Base-by-base conservation (phyloP, 768 basidiomycete genomes). In the Mycena rebaudengoi region DNA sequence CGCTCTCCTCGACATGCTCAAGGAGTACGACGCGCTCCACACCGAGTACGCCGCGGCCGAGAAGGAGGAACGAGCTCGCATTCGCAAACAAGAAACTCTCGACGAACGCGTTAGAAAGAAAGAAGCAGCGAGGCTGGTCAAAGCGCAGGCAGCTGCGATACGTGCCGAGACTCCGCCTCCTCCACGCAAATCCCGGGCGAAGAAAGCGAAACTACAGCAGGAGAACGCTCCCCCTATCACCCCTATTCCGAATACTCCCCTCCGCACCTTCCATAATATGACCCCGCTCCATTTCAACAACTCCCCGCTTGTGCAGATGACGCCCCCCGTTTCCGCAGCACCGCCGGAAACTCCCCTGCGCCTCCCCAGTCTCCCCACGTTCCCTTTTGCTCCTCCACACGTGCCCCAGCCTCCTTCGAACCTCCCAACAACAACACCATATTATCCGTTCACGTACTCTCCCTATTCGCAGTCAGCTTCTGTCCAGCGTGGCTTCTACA, bases 1-100 rank as follows among this genome's bases (percentile, higher is more conserved):
- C 18, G 71, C 66, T 2, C 40, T 77, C 4, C 49, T 77, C 5
- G 28, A 57, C 11, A 5, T 73, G 49, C 49, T 60, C 14, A 7
- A 4, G 3, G 59, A 51, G 3, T 52, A 51, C 40, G 49, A 60
- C 23, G 37, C 46, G 14, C 11, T 21, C 8, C 28, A 7, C 45
- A 29, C 26, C 33, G 28, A 44, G 16, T 30, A 12, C 20, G 23
- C 11, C 10, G 60, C 30, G 51, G 32, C 43, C 11, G 39, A 51
- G 49, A n/a, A 29, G 11, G 57, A 59, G 57, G 57, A 59, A 32
- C 20, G 30, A 7, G 45, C 33, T 12, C 21, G 48, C 12, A 25
- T 21, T 13, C 30, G 45, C 10, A 59, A 49, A 29, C 45, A 48
- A 6, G 45, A 35, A 20, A 52, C 32, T 5, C 5, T 23, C 7